These are phyloP conservation scores for Fusarium annulatum DNA, from an alignment of 2,329 filamentous ascomycete genomes.

Conservation along the genomic window DNA sequence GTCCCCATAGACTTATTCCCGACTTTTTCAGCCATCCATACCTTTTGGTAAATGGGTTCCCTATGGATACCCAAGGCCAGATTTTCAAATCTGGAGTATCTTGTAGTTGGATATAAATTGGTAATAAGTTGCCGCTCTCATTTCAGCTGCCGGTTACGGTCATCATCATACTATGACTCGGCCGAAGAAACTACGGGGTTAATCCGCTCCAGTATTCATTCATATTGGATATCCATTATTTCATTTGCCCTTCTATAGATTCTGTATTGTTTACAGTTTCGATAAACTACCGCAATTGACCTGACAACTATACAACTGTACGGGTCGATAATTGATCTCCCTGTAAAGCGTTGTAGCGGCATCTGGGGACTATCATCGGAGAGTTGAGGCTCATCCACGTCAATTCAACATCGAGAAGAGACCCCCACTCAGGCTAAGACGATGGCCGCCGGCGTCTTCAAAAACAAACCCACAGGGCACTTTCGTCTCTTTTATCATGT, in stretches of 20 bases:
- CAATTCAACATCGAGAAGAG: background rate
- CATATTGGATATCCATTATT: background rate
- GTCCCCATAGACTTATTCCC: background rate
- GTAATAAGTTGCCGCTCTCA: constrained; percentile 2
- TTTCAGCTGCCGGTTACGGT: background rate
- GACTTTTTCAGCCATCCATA: background rate
- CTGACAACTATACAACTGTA: background rate
- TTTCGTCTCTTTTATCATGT: constrained; percentile 28
- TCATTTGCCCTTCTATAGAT: background rate
- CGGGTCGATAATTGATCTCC: background rate
- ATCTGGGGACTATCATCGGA: background rate
- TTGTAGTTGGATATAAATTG: background rate
- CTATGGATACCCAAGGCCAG: background rate
- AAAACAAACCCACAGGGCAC: constrained; percentile 9
- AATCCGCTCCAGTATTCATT: background rate
- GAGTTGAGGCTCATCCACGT: background rate
- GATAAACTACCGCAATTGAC: background rate
- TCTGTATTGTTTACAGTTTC: no score
- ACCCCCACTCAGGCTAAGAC: background rate
- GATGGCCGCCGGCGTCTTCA: background rate
- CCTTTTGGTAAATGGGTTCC: background rate
- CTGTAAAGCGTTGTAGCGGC: background rate
- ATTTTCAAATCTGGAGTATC: background rate
- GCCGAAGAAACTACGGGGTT: background rate
- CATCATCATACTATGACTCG: background rate